These are phyloP conservation scores for Arthrobotrys conoides DNA, from an alignment of 2,329 filamentous ascomycete genomes.

Conservation along the genomic window DNA sequence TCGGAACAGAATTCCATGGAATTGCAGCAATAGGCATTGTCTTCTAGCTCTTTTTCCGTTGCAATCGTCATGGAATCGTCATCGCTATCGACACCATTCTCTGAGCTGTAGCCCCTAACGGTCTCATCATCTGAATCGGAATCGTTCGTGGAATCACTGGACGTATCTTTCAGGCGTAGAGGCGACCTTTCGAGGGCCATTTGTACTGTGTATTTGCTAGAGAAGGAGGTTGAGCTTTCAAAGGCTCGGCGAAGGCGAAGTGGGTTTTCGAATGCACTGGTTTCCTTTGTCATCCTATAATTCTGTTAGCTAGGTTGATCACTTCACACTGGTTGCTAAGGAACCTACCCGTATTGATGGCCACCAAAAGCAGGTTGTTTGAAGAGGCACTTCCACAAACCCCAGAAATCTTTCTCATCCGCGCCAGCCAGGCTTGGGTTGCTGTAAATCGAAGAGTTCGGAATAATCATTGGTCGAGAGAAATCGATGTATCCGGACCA, in stretches of 20 bases:
- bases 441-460: conserved; percentile 19
- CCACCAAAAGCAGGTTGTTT: conserved; percentile 43
- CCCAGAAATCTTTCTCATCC: conserved; percentile 41
- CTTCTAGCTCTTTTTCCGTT: neutral
- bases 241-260: conserved; percentile 37
- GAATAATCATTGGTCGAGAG: conserved; percentile 49
- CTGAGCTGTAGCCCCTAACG: conserved; percentile 4
- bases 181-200: conserved; percentile 31
- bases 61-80: conserved; percentile 1
- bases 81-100: neutral
- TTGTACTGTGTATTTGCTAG: conserved; percentile 31
- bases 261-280: conserved; percentile 43
- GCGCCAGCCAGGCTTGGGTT: neutral
- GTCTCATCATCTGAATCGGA: conserved; percentile 15
- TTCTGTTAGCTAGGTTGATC: neutral
- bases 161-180: neutral
- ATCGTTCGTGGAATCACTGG: neutral
- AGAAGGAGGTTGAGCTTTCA: conserved; percentile 17
- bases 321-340: neutral
- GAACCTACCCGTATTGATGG: conserved; percentile 48
- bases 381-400: conserved; percentile 39
- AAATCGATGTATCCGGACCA: conserved; percentile 53
- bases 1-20: neutral
- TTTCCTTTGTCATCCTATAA: conserved; percentile 42
- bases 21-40: neutral